A percentile compares a stretch with the other conserved stretches of the same genome.
Conservation (phyloP, 495 filamentous ascomycete genomes). For the Daldinia childiae region DNA sequence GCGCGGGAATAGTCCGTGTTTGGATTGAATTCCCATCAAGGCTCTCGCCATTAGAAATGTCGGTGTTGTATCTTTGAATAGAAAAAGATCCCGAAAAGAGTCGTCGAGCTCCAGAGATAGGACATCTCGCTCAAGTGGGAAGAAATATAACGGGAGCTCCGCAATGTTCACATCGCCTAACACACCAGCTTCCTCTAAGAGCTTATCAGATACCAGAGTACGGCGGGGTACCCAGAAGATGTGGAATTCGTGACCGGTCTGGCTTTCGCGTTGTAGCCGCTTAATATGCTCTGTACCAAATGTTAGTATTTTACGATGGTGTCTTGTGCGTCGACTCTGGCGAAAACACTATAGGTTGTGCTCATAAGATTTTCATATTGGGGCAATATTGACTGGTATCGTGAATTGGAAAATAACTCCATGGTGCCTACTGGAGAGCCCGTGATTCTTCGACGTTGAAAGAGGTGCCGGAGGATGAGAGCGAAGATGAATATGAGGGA, state of each 20-base stretch:
- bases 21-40: conserved; percentile 93
- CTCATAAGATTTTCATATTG: conserved; percentile 34
- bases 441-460: conserved; percentile 26
- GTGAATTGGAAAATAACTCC: conserved; percentile 30
- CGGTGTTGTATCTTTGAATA: conserved; percentile 90
- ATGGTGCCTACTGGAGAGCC: conserved; percentile 43
- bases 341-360: conserved; percentile 28
- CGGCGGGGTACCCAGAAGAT: conserved; percentile 93
- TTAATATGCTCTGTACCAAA: conserved; percentile 82
- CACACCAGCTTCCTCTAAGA: conserved; percentile 92
- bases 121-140: conserved; percentile 90
- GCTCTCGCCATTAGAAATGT: conserved; percentile 88
- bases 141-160: conserved; percentile 87
- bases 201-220: conserved; percentile 88
- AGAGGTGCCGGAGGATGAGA: neutral
- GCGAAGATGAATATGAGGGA: conserved; percentile 18
- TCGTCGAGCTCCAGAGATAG: conserved; percentile 90
- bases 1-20: conserved; percentile 91
- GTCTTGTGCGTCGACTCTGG: conserved; percentile 6
- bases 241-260: conserved; percentile 91
- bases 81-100: conserved; percentile 85
- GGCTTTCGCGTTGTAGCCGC: conserved; percentile 81
- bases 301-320: conserved; percentile 49
- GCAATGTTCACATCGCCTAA: conserved; percentile 89
- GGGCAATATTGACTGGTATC: conserved; percentile 33